Evolutionary conservation across 495 filamentous ascomycete species (phyloP).

Genomic region (Neurospora sp.): DNA sequence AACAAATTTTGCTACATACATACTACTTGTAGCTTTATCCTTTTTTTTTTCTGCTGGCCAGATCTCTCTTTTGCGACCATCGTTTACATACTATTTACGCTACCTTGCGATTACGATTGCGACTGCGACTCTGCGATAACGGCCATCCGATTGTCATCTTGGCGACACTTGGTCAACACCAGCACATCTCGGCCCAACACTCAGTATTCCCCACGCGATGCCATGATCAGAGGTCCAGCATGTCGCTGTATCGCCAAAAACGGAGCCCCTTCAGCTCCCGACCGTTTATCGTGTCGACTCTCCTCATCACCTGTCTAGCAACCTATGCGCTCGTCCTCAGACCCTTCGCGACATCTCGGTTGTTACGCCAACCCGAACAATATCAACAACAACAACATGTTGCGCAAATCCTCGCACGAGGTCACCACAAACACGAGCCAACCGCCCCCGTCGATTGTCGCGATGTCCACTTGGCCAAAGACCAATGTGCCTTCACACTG

Average conservation of each 20-base stretch:
- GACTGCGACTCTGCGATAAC: background rate
- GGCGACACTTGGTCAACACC: background rate
- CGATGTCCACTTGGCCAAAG: conserved; percentile 58
- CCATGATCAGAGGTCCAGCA: conserved; percentile 9
- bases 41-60: background rate
- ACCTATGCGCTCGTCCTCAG: conserved; percentile 20
- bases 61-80: background rate
- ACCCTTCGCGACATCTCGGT: background rate
- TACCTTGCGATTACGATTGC: background rate
- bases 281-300: conserved; percentile 26
- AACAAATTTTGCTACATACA: background rate
- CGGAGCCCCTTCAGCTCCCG: conserved; percentile 22
- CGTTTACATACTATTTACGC: background rate
- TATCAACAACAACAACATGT: background rate
- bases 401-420: background rate
- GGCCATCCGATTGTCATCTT: background rate
- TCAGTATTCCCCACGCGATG: background rate
- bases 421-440: conserved; percentile 5
- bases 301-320: conserved; percentile 28
- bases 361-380: conserved; percentile 5
- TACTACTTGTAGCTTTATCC: background rate
- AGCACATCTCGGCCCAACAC: background rate
- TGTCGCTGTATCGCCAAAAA: conserved; percentile 9
- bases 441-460: conserved; percentile 51
- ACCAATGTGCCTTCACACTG: conserved; percentile 81